phyloP scores from a whole-genome alignment of 768 basidiomycete species.

The Candolleomyces efflorescens region DNA sequence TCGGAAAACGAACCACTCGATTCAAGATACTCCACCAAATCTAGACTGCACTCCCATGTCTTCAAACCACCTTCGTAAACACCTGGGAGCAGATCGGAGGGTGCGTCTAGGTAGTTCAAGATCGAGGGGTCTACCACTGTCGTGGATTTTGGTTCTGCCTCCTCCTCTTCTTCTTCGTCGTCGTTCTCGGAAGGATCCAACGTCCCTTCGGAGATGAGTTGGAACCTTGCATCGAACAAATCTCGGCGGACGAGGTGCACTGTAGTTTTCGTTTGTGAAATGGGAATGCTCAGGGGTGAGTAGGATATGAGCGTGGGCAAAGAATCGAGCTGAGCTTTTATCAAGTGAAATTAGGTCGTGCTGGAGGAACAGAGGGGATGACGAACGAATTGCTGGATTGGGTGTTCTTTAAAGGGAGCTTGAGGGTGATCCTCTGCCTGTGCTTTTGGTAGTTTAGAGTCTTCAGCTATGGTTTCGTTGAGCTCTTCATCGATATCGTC shows the following conservation, averaged over 20 bases:
- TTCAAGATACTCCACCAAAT: conserved; percentile 69
- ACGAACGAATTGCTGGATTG: conserved; percentile 32
- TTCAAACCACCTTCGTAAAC: conserved; percentile 96
- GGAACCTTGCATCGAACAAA: conserved; percentile 94
- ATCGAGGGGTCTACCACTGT: conserved; percentile 28
- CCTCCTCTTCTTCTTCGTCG: conserved; percentile 7
- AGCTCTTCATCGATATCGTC: conserved; percentile 30
- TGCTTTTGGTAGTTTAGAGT: not conserved
- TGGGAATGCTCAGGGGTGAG: conserved; percentile 61
- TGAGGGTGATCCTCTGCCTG: conserved; percentile 3
- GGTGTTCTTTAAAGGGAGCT: conserved; percentile 27
- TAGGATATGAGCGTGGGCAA: conserved; percentile 78
- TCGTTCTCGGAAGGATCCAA: conserved; percentile 19
- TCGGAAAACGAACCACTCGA: conserved; percentile 19
- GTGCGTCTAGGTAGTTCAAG: conserved; percentile 69
- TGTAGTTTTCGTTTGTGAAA: conserved; percentile 27
- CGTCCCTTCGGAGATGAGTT: conserved; percentile 64
- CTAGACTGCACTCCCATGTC: conserved; percentile 95
- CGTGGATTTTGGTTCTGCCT: not conserved
- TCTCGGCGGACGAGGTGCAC: conserved; percentile 68
- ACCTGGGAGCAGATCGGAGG: conserved; percentile 87
- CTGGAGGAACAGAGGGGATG: conserved; percentile 8
- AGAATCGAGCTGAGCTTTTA: conserved; percentile 48
- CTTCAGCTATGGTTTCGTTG: not conserved
- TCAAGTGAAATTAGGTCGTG: conserved; percentile 6